Base-by-base conservation (phyloP, 495 filamentous ascomycete species). In the Penicillium egyptiacum region DNA sequence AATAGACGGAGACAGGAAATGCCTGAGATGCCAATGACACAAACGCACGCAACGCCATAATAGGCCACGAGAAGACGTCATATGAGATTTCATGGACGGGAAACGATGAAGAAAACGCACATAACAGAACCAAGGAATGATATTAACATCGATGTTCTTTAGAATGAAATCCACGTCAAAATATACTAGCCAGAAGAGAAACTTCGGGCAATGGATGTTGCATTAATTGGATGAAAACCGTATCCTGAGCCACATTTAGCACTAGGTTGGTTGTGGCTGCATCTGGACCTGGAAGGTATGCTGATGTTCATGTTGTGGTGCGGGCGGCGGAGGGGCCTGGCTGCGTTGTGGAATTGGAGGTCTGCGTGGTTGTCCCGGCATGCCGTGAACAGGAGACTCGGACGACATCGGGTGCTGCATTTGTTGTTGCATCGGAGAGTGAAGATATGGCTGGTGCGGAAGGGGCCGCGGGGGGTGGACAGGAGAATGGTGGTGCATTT, bases 211-310 rank as follows among this genome's bases (percentile, higher is more conserved):
- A 30, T 6, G 33, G 35, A 39, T 17, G 6, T 23, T 47, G 48
- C 49, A 56, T 16, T 40, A 26, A 42, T 9, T 40, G 33, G 31
- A 25, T 35, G 40, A 42, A 19, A 26, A n/a, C 5, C 9, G 41
- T 14, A 12, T 2, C 39, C 31, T 5, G 12, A n/a, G 16, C 10
- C 33, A 40, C 19, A 41, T 20, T 11, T 10, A 26, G n/a, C 12
- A 11, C 54, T 49, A 60, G 39, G 57, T 68, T 16, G 64, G 60
- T 44, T 70, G 61, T 5, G 59, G 56, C 20, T 64, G 57, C 25
- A 69, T 56, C 46, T 69, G 61, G 19, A 69, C 54, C 28, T 69
- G 66, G 59, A 69, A 69, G 6, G 64, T 67, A 43, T 69, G 66
- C 37, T 69, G 66, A 22, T 69, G 64, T 26, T 69, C 64, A 55